Conservation (phyloP, 495 filamentous ascomycete species). For the Thermothielavioides terrestris region DNA sequence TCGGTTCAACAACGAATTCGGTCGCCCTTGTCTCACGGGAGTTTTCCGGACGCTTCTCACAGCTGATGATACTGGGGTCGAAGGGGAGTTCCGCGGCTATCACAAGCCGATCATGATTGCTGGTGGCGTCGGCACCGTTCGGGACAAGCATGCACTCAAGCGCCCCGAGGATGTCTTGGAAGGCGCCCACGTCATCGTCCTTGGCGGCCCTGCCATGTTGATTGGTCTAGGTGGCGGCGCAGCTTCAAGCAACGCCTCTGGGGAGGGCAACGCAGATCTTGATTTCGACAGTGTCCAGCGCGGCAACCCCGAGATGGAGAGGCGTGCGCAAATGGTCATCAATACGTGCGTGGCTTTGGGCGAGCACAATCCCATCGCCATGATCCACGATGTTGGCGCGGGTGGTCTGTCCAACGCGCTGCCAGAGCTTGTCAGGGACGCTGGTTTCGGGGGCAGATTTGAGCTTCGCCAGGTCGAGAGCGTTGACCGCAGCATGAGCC, state of each 20-base stretch:
- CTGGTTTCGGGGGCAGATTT: slow-evolving; percentile 77
- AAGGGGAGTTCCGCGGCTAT: slow-evolving; percentile 71
- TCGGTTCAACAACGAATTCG: slow-evolving; percentile 96
- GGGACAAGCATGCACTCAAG: slow-evolving; percentile 87
- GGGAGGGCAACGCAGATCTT: slow-evolving; percentile 78
- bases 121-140: slow-evolving; percentile 91
- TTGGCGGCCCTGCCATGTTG: slow-evolving; percentile 94
- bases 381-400: slow-evolving; percentile 96
- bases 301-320: slow-evolving; percentile 90
- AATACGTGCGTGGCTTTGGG: slow-evolving; percentile 83
- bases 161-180: slow-evolving; percentile 63
- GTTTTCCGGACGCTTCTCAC: slow-evolving; percentile 81
- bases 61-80: slow-evolving; percentile 38
- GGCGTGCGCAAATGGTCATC: slow-evolving; percentile 93
- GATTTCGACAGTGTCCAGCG: slow-evolving; percentile 96
- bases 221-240: slow-evolving; percentile 95
- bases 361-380: slow-evolving; percentile 74
- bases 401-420: slow-evolving; percentile 92
- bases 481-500: slow-evolving; percentile 84
- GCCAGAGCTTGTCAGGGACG: slow-evolving; percentile 79
- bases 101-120: slow-evolving; percentile 99
- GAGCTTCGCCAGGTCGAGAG: slow-evolving; percentile 88
- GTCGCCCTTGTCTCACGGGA: slow-evolving; percentile 79
- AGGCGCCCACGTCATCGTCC: slow-evolving; percentile 79
- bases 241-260: slow-evolving; percentile 81